phyloP scores from a whole-genome alignment of 2,329 filamentous ascomycete genomes.

The Alternaria viburni region DNA sequence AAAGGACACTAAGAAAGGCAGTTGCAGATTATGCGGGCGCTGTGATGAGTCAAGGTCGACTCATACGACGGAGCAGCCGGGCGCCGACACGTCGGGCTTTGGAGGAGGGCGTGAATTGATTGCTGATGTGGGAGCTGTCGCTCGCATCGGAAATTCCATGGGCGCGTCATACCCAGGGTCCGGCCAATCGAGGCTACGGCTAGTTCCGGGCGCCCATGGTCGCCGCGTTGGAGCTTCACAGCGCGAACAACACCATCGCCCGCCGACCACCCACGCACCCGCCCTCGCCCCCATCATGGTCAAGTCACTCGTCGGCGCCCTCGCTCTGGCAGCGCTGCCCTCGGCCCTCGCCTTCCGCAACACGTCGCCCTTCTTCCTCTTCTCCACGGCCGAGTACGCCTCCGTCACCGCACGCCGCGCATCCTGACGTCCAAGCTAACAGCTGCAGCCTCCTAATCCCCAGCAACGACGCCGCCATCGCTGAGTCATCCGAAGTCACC shows the following conservation, averaged over 20 bases:
- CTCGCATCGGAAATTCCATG: constrained; percentile 21
- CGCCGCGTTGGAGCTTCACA: constrained; percentile 21
- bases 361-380: constrained; percentile 86
- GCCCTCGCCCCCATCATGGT: constrained; percentile 39
- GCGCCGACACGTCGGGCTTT: not conserved
- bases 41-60: constrained; percentile 17
- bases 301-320: constrained; percentile 55
- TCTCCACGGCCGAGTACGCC: constrained; percentile 81
- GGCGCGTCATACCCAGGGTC: constrained; percentile 36
- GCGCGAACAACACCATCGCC: constrained; percentile 17
- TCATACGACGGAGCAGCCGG: constrained; percentile 9
- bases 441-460: constrained; percentile 36
- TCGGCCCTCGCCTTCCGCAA: constrained; percentile 77
- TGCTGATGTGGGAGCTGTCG: constrained; percentile 4
- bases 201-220: constrained; percentile 6
- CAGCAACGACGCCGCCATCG: constrained; percentile 42
- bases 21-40: constrained; percentile 7
- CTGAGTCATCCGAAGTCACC: constrained; percentile 52
- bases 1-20: constrained; percentile 7
- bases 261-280: constrained; percentile 10
- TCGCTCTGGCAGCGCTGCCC: constrained; percentile 60
- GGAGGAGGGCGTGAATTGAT: not conserved
- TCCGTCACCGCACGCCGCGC: constrained; percentile 8
- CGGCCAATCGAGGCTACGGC: constrained; percentile 9
- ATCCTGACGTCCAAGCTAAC: constrained; percentile 30